phyloP scores from a whole-genome alignment of 257 asterid species.

The Gentiana macrophylla region DNA sequence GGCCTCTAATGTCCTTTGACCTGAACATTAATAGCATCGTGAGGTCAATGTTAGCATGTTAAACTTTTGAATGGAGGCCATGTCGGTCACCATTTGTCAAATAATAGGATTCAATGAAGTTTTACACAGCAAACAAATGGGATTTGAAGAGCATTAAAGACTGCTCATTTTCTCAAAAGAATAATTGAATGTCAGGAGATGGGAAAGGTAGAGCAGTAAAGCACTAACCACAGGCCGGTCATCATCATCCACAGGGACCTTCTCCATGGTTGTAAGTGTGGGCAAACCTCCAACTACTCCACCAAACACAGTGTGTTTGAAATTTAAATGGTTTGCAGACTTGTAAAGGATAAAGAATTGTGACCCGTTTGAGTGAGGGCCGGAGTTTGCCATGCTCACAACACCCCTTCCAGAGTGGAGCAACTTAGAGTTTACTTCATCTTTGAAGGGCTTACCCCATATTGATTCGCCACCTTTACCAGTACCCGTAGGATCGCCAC shows the following conservation, averaged over 20 bases:
- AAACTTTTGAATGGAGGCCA: too few species aligned
- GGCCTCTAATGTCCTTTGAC: too few species aligned
- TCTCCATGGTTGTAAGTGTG: constrained; percentile 79
- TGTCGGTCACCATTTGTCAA: too few species aligned
- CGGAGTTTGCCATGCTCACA: constrained; percentile 98
- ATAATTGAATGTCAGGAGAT: too few species aligned
- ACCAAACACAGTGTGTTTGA: constrained; percentile 88
- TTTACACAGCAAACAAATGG: too few species aligned
- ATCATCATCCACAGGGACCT: constrained; percentile 71
- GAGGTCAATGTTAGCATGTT: too few species aligned
- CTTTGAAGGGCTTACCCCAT: constrained; percentile 93
- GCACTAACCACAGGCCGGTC: constrained; percentile 75
- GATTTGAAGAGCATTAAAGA: too few species aligned
- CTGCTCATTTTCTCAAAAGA: too few species aligned
- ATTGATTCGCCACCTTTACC: constrained; percentile 95
- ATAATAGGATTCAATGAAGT: too few species aligned
- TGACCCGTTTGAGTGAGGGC: constrained; percentile 94
- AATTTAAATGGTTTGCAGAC: constrained; percentile 92
- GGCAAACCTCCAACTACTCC: constrained; percentile 90
- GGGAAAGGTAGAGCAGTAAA: background rate
- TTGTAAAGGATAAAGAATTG: constrained; percentile 92
- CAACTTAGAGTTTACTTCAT: constrained; percentile 89
- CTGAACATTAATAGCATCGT: too few species aligned
- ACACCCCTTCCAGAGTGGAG: constrained; percentile 93
- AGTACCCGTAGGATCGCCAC: constrained; percentile 98